These are phyloP conservation scores for Cryptococcus sp. DNA, from an alignment of 1,284 basidiomycete species.

Conservation along the genomic window DNA sequence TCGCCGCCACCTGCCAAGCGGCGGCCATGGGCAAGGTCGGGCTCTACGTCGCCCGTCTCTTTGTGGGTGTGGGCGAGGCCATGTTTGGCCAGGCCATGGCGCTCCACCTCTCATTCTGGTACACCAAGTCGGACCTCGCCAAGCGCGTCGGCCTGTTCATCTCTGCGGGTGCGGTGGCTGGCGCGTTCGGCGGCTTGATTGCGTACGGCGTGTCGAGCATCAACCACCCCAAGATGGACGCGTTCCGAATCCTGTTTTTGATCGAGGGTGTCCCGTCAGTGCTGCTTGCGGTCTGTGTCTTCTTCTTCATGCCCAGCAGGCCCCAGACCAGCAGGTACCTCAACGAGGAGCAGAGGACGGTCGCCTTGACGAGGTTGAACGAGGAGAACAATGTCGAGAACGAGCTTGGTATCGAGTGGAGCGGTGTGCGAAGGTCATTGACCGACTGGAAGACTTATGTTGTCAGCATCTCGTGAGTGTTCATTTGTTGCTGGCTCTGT, in stretches of 20 bases:
- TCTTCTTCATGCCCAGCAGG: constrained; percentile 67
- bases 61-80: constrained; percentile 50
- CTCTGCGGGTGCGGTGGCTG: constrained; percentile 46
- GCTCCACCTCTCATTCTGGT: constrained; percentile 43
- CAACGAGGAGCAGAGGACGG: constrained; percentile 65
- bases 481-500: background rate
- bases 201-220: constrained; percentile 46
- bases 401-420: constrained; percentile 46
- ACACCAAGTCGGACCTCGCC: constrained; percentile 50
- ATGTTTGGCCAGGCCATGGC: constrained; percentile 49
- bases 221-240: constrained; percentile 26
- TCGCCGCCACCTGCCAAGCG: constrained; percentile 50
- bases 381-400: constrained; percentile 62
- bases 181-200: constrained; percentile 49
- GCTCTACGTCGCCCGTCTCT: constrained; percentile 47
- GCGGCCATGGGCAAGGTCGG: constrained; percentile 42
- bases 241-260: constrained; percentile 44
- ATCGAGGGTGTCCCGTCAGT: constrained; percentile 62
- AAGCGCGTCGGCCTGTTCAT: constrained; percentile 53
- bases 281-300: constrained; percentile 62
- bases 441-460: constrained; percentile 59
- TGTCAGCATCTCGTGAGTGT: constrained; percentile 65
- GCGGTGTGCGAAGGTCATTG: constrained; percentile 58
- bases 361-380: constrained; percentile 72
- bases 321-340: constrained; percentile 72